Conservation (phyloP, 129 eudicot species). For the Tagetes patula region DNA sequence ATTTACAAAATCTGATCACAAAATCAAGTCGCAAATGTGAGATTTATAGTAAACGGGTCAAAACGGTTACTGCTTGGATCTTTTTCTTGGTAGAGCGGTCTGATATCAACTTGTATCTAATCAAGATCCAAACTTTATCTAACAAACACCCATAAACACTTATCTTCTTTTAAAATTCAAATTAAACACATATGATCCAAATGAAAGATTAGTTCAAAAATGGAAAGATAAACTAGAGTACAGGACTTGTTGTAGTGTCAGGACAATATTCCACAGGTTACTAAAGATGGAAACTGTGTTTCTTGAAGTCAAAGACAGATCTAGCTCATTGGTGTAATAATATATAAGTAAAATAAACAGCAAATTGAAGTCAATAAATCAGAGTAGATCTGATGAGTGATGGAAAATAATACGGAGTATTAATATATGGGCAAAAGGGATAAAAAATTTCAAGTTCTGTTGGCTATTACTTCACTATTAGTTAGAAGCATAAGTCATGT, state of each 20-base stretch:
- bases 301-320: slow-evolving; percentile 26
- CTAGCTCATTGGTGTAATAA: slow-evolving; percentile 24
- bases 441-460: slow-evolving; percentile 39
- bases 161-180: background rate
- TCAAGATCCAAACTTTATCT: slow-evolving; percentile 25
- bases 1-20: slow-evolving; percentile 28
- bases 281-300: slow-evolving; percentile 36
- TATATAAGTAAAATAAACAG: slow-evolving; percentile 8
- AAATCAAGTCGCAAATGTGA: slow-evolving; percentile 10
- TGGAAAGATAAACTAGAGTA: slow-evolving; percentile 23
- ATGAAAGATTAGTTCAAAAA: slow-evolving; percentile 4
- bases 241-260: background rate
- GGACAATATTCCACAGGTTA: background rate
- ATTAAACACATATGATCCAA: slow-evolving; percentile 16
- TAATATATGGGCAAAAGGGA: background rate
- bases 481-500: slow-evolving; percentile 30
- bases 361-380: slow-evolving; percentile 20
- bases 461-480: slow-evolving; percentile 24
- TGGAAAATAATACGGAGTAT: slow-evolving; percentile 10
- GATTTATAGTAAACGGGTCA: background rate
- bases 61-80: no score
- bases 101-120: slow-evolving; percentile 13
- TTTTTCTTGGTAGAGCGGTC: no score
- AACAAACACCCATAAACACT: slow-evolving; percentile 20
- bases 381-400: slow-evolving; percentile 45